Evolutionary conservation across 116 monocot genomes (phyloP), one percentile per base, ranked within the genome.

Genomic region (Iris pallida): DNA sequence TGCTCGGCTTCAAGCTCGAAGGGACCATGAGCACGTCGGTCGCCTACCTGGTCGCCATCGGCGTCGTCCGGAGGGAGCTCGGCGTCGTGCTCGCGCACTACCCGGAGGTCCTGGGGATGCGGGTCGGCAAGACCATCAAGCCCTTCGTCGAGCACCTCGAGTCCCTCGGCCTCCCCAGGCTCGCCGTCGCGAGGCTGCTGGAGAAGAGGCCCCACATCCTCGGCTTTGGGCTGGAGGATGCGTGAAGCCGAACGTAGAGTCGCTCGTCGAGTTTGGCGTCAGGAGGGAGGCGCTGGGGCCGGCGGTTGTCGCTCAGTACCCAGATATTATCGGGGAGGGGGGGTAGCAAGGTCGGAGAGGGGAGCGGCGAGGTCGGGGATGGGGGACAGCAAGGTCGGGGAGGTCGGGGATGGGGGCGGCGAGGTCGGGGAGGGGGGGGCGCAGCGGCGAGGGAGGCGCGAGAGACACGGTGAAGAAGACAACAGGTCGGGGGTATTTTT

Each of bases 1-100:
- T 91, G 20, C 86, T 96, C 4, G 91, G 96, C 12, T 96, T 91
- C 81, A 96, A 96, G 63, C 51, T 96, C 53, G 96, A 96, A 61
- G 96, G 96, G 1, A 96, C 96, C 2, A 96, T 96, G 92, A 96
- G 96, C 81, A 96, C 96, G 7, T 96, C 92, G 1, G 89, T 96
- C 10, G 96, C 96, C 5, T 96, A 86, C 66, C 65, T 96, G 48
- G 76, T 96, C 7, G 92, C 82, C 10, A 91, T 96, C 46, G 96
- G 96, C 0, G 92, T 92, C n/a, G 81, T 60, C 0, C 78, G 91
- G 57, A 74, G 96, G 53, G 74, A 91, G 69, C 68, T 92, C 5
- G 92, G 96, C 7, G 62, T 74, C 18, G 66, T 92, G 6, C 82
- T 96, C 19, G 85, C 92, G 10, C 67, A 73, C 17, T 96, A 78